A percentile compares a stretch with the other conserved stretches of the same genome.
Evolutionary conservation across 1,284 basidiomycete genomes (phyloP).

Genomic region (Moesziomyces aphidis): DNA sequence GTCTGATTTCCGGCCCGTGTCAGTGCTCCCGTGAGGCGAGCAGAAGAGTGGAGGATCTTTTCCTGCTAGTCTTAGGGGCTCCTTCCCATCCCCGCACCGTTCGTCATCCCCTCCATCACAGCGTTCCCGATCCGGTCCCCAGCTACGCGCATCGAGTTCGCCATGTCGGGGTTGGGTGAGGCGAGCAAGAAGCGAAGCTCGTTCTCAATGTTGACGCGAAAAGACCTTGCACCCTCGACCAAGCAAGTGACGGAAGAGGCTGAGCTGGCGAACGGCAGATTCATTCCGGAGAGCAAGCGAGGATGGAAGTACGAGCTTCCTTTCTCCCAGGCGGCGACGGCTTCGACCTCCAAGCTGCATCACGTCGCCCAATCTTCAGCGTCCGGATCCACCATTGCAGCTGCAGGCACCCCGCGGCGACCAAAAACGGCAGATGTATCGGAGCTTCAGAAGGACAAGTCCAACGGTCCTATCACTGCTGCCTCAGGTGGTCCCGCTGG

Average conservation of each 20-base stretch:
- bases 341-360: not conserved
- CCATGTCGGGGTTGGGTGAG: constrained; percentile 17
- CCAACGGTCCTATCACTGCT: not conserved
- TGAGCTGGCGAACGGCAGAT: constrained; percentile 18
- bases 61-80: too few relatives aligned
- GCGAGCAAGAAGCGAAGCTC: constrained; percentile 35
- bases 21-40: too few relatives aligned
- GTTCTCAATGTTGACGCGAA: constrained; percentile 19
- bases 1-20: too few relatives aligned
- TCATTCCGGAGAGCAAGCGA: constrained; percentile 42
- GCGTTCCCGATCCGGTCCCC: not conserved
- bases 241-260: constrained; percentile 6
- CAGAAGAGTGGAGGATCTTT: too few relatives aligned
- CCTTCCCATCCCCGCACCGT: too few relatives aligned
- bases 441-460: not conserved
- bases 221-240: constrained; percentile 1
- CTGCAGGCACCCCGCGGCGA: not conserved
- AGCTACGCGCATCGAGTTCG: not conserved
- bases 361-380: not conserved
- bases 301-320: constrained; percentile 32
- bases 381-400: not conserved
- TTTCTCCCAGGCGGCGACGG: not conserved
- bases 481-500: not conserved
- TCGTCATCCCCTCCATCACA: not conserved
- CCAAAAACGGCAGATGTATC: not conserved